A percentile compares a stretch with the other conserved stretches of the same genome.
These are phyloP conservation scores for Gnomoniopsis smithogilvyi DNA, from an alignment of 2,329 filamentous ascomycete genomes.

Conservation along the genomic window DNA sequence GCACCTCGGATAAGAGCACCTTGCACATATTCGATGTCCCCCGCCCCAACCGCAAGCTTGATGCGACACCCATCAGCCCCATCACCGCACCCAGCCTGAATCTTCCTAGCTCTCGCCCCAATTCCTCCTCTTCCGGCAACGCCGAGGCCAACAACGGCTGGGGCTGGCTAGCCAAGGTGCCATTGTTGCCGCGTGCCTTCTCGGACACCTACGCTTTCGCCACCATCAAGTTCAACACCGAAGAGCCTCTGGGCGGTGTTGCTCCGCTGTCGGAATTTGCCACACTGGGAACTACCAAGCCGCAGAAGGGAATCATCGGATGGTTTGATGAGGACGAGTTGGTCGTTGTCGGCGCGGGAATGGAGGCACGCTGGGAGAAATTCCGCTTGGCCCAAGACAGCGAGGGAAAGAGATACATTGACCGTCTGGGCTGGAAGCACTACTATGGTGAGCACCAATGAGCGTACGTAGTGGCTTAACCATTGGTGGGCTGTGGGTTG, in stretches of 20 bases:
- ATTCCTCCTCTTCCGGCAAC: constrained; percentile 2
- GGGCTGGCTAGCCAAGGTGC: constrained; percentile 80
- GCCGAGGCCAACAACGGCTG: constrained; percentile 62
- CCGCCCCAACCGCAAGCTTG: constrained; percentile 39
- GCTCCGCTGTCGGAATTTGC: constrained; percentile 38
- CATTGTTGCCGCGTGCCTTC: constrained; percentile 80
- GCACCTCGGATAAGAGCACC: constrained; percentile 95
- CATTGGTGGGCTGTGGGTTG: background rate
- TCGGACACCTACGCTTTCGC: constrained; percentile 87
- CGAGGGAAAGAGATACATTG: constrained; percentile 63
- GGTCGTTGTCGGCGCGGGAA: constrained; percentile 74
- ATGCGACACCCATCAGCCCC: constrained; percentile 15
- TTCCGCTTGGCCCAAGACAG: constrained; percentile 69
- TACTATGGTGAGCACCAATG: constrained; percentile 47
- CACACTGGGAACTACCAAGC: constrained; percentile 50
- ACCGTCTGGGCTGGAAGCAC: constrained; percentile 77
- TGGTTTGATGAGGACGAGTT: constrained; percentile 76
- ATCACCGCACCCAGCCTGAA: constrained; percentile 16
- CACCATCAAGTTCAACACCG: constrained; percentile 76
- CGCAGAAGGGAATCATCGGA: constrained; percentile 79
- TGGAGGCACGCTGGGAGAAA: constrained; percentile 83
- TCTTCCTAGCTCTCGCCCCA: constrained; percentile 18
- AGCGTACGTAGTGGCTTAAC: background rate
- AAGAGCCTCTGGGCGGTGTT: constrained; percentile 57
- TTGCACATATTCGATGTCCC: constrained; percentile 91